Evolutionary conservation across 2,329 filamentous ascomycete species (phyloP).

Genomic region (Lachnellula occidentalis): DNA sequence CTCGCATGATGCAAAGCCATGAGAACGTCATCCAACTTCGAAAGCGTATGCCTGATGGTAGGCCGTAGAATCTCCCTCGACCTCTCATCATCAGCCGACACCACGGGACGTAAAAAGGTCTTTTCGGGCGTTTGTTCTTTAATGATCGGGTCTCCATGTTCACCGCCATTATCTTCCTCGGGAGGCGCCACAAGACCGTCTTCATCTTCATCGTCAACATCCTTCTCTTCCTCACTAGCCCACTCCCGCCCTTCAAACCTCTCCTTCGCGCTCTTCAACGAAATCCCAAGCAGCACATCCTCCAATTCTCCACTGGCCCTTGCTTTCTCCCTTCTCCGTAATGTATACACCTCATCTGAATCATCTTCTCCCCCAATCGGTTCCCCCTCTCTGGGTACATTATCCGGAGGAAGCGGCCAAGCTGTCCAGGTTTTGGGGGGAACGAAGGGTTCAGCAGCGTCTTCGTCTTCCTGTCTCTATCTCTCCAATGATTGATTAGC

Average conservation of each 20-base stretch:
- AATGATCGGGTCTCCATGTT: constrained; percentile 7
- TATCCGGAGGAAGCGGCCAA: constrained; percentile 66
- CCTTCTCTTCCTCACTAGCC: constrained; percentile 12
- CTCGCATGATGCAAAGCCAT: constrained; percentile 64
- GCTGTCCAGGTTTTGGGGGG: constrained; percentile 68
- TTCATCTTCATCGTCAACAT: constrained; percentile 14
- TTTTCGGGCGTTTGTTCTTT: constrained; percentile 3
- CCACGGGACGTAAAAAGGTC: constrained; percentile 38
- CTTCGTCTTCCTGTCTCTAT: constrained; percentile 16
- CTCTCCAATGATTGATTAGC: background rate
- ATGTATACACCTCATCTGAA: constrained; percentile 46
- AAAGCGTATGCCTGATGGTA: constrained; percentile 63
- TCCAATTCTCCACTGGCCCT: constrained; percentile 59
- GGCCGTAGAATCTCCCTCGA: constrained; percentile 62
- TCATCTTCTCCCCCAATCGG: constrained; percentile 42
- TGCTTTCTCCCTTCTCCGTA: constrained; percentile 38
- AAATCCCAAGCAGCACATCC: constrained; percentile 62
- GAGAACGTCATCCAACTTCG: constrained; percentile 64
- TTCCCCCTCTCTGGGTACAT: constrained; percentile 56
- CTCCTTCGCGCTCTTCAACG: constrained; percentile 63
- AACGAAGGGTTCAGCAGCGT: constrained; percentile 41
- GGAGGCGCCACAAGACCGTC: background rate
- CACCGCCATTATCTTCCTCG: constrained; percentile 7
- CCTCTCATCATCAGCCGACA: constrained; percentile 65
- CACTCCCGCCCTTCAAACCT: constrained; percentile 45